Conservation (phyloP, 768 basidiomycete species). For the Suillus hirtellus region DNA sequence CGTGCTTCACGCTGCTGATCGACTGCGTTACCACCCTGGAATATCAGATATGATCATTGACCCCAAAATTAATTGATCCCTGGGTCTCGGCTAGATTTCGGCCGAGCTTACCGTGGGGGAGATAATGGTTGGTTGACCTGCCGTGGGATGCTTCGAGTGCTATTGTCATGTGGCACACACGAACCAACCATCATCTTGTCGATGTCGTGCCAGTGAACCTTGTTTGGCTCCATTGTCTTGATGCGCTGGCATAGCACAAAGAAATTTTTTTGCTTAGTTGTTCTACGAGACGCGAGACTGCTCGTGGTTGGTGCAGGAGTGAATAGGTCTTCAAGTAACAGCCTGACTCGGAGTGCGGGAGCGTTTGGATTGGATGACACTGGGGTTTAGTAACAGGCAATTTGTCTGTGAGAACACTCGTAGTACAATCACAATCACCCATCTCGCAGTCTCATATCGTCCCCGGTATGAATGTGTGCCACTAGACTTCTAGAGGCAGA, state of each 20-base stretch:
- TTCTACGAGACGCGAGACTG: not conserved
- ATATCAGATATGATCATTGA: not conserved
- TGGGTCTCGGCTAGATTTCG: not conserved
- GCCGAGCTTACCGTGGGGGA: not conserved
- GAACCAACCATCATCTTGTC: not conserved
- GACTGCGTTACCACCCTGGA: conserved; percentile 3
- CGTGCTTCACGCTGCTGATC: not conserved
- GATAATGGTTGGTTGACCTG: not conserved
- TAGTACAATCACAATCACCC: not conserved
- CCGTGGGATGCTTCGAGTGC: not conserved
- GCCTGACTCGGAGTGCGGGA: not conserved
- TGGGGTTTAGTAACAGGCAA: not conserved
- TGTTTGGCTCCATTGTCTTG: not conserved
- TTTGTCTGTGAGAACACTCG: not conserved
- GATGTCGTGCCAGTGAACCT: not conserved
- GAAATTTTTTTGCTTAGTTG: not conserved
- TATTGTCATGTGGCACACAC: not conserved
- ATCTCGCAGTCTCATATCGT: not conserved
- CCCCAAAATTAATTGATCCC: not conserved
- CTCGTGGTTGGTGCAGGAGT: not conserved
- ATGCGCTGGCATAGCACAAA: not conserved
- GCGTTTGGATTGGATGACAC: not conserved
- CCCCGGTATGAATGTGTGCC: not conserved
- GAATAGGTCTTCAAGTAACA: not conserved
- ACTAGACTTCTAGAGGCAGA: not conserved